phyloP scores from a whole-genome alignment of 1,139 yeast species.

The Yamadazyma triangularis region DNA sequence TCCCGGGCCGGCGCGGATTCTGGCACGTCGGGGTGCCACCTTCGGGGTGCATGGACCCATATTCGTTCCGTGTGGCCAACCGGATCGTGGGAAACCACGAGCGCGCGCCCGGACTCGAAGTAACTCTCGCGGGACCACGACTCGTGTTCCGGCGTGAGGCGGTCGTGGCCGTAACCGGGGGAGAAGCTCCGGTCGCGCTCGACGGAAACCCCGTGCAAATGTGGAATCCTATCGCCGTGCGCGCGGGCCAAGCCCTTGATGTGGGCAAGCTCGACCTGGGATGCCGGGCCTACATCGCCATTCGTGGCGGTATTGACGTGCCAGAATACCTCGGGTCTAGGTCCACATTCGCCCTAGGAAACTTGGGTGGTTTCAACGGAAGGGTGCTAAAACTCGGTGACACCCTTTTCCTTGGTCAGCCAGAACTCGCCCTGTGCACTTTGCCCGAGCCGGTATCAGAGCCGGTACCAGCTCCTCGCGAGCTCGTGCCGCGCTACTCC shows the following conservation, averaged over 20 bases:
- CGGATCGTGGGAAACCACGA: slow-evolving; percentile 81
- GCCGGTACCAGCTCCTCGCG: slow-evolving; percentile 54
- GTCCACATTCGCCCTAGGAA: slow-evolving; percentile 92
- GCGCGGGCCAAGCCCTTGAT: slow-evolving; percentile 71
- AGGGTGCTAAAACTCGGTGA: slow-evolving; percentile 89
- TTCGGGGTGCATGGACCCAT: slow-evolving; percentile 96
- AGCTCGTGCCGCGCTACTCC: slow-evolving; percentile 54
- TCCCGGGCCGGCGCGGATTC: slow-evolving; percentile 84
- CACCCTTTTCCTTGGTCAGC: slow-evolving; percentile 79
- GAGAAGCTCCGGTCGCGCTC: slow-evolving; percentile 59
- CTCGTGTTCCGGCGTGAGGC: slow-evolving; percentile 77
- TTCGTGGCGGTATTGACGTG: slow-evolving; percentile 91
- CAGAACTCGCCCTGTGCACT: slow-evolving; percentile 61
- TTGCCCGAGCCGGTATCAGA: slow-evolving; percentile 67
- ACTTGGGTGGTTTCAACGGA: slow-evolving; percentile 93
- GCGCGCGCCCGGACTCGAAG: slow-evolving; percentile 84
- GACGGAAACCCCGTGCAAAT: slow-evolving; percentile 52
- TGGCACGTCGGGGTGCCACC: slow-evolving; percentile 98
- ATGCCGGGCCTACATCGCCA: slow-evolving; percentile 84
- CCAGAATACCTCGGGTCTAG: slow-evolving; percentile 94
- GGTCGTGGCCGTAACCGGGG: slow-evolving; percentile 83
- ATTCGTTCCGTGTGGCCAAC: slow-evolving; percentile 85
- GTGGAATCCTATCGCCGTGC: slow-evolving; percentile 67
- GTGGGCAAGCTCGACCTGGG: slow-evolving; percentile 79
- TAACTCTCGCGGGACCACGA: slow-evolving; percentile 84